Percentiles rank a stretch among this genome's conserved stretches.
phyloP scores from a whole-genome alignment of 2,329 filamentous ascomycete species.

The Colletotrichum australisinense region DNA sequence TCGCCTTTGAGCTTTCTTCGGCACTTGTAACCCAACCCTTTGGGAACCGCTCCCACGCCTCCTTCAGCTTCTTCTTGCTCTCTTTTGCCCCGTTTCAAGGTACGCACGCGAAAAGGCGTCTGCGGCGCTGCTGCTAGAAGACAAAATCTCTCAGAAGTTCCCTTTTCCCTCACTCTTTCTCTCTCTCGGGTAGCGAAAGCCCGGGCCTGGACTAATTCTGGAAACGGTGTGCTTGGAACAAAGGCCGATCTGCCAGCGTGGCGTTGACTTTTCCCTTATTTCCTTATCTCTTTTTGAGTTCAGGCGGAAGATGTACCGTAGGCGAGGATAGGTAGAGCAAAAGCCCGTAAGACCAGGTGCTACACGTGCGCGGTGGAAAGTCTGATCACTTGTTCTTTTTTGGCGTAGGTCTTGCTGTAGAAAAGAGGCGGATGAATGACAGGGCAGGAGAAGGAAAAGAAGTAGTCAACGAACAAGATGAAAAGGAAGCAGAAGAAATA shows the following conservation, averaged over 20 bases:
- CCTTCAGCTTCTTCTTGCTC: not conserved
- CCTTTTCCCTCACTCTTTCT: too few species aligned
- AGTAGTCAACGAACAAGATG: not conserved
- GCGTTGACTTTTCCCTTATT: conserved; percentile 4
- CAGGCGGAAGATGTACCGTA: not conserved
- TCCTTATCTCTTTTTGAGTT: not conserved
- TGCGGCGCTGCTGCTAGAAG: not conserved
- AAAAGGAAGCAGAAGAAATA: not conserved
- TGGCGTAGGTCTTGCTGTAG: not conserved
- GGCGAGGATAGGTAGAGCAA: not conserved
- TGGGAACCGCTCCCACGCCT: not conserved
- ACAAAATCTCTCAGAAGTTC: not conserved
- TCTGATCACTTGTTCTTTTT: not conserved
- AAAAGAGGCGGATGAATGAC: not conserved
- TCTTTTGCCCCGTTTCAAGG: not conserved
- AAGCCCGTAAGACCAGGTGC: not conserved
- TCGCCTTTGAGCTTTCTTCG: not conserved
- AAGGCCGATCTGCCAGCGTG: conserved; percentile 22
- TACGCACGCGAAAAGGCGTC: not conserved
- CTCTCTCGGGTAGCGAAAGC: not conserved
- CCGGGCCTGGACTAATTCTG: conserved; percentile 17
- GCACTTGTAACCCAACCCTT: not conserved
- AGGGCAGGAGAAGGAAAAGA: not conserved
- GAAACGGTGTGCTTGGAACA: conserved; percentile 20
- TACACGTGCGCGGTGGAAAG: not conserved